Percentiles rank a stretch among this genome's conserved stretches.
phyloP scores from a whole-genome alignment of 2,329 filamentous ascomycete species.

The Pseudocercospora musae region DNA sequence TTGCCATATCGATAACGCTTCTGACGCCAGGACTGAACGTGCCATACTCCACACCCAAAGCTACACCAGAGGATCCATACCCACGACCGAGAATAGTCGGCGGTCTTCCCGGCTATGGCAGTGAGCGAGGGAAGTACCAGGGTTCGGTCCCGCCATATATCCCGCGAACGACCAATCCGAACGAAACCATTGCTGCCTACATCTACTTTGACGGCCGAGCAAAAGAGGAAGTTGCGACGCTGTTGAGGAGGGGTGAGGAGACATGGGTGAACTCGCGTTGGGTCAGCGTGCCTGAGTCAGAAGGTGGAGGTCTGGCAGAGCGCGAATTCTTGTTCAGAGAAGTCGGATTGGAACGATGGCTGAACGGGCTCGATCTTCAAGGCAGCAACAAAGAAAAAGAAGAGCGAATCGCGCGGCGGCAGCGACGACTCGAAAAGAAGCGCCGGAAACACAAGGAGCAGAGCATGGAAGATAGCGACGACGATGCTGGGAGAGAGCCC shows the following conservation, averaged over 20 bases:
- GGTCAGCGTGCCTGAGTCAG: constrained; percentile 88
- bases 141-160: constrained; percentile 76
- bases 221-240: constrained; percentile 95
- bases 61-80: constrained; percentile 70
- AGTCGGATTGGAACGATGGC: constrained; percentile 91
- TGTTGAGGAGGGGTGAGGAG: constrained; percentile 88
- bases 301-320: constrained; percentile 91
- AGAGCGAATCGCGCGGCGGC: constrained; percentile 66
- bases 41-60: constrained; percentile 85
- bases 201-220: constrained; percentile 96
- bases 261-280: constrained; percentile 99
- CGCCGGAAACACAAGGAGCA: constrained; percentile 62
- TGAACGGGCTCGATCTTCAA: constrained; percentile 86
- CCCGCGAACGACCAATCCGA: constrained; percentile 84
- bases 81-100: constrained; percentile 81
- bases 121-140: constrained; percentile 52
- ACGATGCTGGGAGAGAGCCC: constrained; percentile 45
- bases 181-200: constrained; percentile 96
- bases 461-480: constrained; percentile 47
- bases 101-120: constrained; percentile 56
- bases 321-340: constrained; percentile 96
- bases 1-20: constrained; percentile 96
- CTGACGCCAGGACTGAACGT: constrained; percentile 84
- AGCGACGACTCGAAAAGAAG: constrained; percentile 68
- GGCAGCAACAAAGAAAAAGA: constrained; percentile 77